Evolutionary conservation across 2,329 filamentous ascomycete species (phyloP), one percentile per base, ranked within the genome.

Genomic region (Ascochyta lentis): DNA sequence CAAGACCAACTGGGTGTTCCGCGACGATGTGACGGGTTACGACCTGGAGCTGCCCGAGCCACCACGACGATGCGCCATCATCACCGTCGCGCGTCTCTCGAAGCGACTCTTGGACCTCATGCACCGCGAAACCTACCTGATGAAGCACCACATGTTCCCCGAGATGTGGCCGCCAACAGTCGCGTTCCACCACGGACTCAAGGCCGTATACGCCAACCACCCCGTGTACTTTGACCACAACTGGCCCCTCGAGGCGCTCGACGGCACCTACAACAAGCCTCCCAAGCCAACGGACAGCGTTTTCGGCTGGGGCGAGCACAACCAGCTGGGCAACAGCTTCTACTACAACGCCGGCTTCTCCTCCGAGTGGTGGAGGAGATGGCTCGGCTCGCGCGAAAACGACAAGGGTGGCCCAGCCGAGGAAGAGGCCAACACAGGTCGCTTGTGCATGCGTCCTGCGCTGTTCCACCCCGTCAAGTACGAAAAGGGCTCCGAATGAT

Each of bases 121-220:
- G 89, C 89, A 94, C 69, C 82, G 86, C 31, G 91, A 93, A 72
- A 90, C 90, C 49, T 80, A 89, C 60, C 82, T 84, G 13, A 88
- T 89, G 60, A 89, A 89, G 66, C 89, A 92, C 69, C 77, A 79
- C 68, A 86, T 93, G 66, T 89, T 88, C 54, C 90, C 89, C 0
- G 90, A 94, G 71, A 92, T 94, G 89, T 89, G 87, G 57, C 86
- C 89, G 0, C 87, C 89, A 51, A 89, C 89, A 0, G 84, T 89
- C 24, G 86, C 89, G 0, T 81, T 94, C 16, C 84, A 92, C 59
- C 89, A 95, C 70, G 90, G 91, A 6, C 80, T 93, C 44, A 94
- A 94, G 77, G 86, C 89, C 4, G 88, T 92, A 4, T 91, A 88
- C 67, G 89, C 86, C 10, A 90, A 90, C 10, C 90, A 93, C 73